phyloP scores from a whole-genome alignment of 345 rosid genomes.

The Eutrema heterophyllum region DNA sequence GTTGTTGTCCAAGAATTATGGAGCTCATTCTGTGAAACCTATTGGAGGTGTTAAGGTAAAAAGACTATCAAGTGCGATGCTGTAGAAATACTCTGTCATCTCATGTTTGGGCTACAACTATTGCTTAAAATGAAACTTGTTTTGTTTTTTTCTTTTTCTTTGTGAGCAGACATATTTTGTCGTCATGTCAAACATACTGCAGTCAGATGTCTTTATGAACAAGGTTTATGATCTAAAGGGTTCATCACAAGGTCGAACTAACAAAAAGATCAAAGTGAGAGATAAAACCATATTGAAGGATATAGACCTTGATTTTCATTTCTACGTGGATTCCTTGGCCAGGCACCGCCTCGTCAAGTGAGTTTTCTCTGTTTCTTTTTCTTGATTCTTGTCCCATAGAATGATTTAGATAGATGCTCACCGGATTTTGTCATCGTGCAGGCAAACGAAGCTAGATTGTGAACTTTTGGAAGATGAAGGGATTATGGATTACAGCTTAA shows the following conservation, averaged over 20 bases:
- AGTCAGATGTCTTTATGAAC: constrained; percentile 33
- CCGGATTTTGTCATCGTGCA: not conserved
- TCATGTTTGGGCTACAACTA: not conserved
- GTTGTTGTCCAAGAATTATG: constrained; percentile 41
- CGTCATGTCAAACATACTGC: constrained; percentile 39
- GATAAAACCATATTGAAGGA: constrained; percentile 47
- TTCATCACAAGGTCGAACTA: constrained; percentile 45
- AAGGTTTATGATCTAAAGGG: constrained; percentile 56
- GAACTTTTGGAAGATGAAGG: constrained; percentile 53
- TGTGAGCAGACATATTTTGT: constrained; percentile 51
- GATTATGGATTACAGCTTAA: constrained; percentile 53
- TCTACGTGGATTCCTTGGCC: constrained; percentile 43
- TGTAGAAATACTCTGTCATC: not conserved
- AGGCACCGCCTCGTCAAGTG: constrained; percentile 39
- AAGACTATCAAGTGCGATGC: not conserved
- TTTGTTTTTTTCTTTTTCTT: not conserved
- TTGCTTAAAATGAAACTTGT: not conserved
- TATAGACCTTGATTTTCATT: constrained; percentile 44
- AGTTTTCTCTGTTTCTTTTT: constrained; percentile 17
- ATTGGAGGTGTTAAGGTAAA: constrained; percentile 49
- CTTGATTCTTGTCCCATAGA: constrained; percentile 5
- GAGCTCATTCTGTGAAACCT: constrained; percentile 48
- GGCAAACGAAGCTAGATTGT: constrained; percentile 60
- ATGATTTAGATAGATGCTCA: not conserved
- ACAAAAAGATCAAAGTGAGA: constrained; percentile 30